Conservation (phyloP, 164 flowering plant species). For the Piper betle region DNA sequence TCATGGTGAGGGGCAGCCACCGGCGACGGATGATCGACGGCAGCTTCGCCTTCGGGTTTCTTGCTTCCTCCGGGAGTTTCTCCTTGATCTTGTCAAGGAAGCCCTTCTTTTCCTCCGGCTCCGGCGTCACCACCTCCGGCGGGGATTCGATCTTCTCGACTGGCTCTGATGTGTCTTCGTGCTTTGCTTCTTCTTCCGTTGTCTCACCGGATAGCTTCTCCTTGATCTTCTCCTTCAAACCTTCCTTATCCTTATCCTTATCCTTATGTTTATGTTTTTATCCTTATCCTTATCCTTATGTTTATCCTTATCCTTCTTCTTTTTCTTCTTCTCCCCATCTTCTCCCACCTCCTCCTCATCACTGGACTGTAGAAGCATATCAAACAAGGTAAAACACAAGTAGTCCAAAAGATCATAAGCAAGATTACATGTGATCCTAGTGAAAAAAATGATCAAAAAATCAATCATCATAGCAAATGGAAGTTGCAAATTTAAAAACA, state of each 20-base stretch:
- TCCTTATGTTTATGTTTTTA: too few species aligned
- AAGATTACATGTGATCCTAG: too few species aligned
- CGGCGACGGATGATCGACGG: conserved; percentile 1
- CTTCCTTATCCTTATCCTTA: conserved; percentile 16
- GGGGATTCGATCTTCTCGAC: conserved; percentile 4
- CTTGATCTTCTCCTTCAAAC: conserved; percentile 39
- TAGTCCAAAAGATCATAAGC: neutral
- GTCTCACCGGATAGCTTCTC: conserved; percentile 24
- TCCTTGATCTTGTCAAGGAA: conserved; percentile 61
- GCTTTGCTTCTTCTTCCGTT: conserved; percentile 15
- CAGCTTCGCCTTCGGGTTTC: conserved; percentile 17
- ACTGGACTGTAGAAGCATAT: conserved; percentile 22
- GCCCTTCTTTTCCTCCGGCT: conserved; percentile 35
- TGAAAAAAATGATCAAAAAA: too few species aligned
- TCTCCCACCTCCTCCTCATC: conserved; percentile 56
- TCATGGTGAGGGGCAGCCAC: neutral
- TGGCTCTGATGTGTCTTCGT: neutral
- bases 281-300: neutral
- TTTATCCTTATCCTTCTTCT: conserved; percentile 13
- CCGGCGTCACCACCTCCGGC: neutral
- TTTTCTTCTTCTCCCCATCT: conserved; percentile 39
- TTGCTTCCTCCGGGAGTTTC: conserved; percentile 40
- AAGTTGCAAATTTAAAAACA: too few species aligned
- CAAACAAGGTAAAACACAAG: neutral
- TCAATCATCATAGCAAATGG: too few species aligned